Conservation (phyloP, 345 rosid species). For the Heritiera littoralis region DNA sequence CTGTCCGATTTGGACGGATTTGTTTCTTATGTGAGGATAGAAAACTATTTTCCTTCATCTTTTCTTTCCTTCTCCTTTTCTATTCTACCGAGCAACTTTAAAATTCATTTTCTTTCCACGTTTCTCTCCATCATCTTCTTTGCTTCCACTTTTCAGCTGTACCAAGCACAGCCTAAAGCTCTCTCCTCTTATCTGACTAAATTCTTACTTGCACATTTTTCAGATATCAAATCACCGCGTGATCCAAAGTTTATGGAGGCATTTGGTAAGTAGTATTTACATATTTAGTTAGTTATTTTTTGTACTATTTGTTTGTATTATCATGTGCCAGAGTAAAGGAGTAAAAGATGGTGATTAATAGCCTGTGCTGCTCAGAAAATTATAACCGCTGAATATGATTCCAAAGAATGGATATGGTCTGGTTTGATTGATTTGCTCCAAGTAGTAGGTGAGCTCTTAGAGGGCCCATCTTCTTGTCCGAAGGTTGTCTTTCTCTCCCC, state of each 20-base stretch:
- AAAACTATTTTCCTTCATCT: no score
- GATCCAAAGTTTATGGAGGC: constrained; percentile 84
- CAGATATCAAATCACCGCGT: constrained; percentile 83
- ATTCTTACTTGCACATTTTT: constrained; percentile 28
- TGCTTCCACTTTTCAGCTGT: no score
- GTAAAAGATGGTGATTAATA: not conserved
- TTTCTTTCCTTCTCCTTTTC: no score
- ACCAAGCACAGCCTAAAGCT: not conserved
- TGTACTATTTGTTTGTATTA: not conserved
- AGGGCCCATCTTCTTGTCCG: not conserved
- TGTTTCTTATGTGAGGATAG: no score
- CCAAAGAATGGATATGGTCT: not conserved
- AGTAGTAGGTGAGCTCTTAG: not conserved
- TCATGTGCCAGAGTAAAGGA: not conserved
- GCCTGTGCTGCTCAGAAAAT: not conserved
- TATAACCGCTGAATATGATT: not conserved
- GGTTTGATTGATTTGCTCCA: not conserved
- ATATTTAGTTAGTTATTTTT: constrained; percentile 6
- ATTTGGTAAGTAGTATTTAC: constrained; percentile 61
- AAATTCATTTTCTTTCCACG: no score
- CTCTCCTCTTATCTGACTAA: constrained; percentile 2
- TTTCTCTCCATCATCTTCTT: no score
- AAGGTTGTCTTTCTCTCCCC: not conserved
- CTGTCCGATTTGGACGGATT: no score
- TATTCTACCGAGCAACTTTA: no score